These are phyloP conservation scores for Diaporthe sp. DNA, from an alignment of 2,329 filamentous ascomycete species.

Conservation along the genomic window DNA sequence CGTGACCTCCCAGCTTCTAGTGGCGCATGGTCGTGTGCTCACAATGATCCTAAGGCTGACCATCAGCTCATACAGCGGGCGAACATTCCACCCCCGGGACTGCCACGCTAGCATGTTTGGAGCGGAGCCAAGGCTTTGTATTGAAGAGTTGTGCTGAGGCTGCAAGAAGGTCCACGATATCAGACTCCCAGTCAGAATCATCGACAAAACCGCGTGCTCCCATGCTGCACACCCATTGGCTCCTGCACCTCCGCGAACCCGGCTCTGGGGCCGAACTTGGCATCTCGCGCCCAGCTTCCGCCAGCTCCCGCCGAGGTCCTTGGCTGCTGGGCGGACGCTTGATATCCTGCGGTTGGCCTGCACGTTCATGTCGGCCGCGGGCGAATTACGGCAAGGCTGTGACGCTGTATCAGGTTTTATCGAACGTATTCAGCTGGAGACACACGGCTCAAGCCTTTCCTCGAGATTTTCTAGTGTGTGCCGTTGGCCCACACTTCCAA, in stretches of 20 bases:
- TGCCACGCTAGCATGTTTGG: slow-evolving; percentile 46
- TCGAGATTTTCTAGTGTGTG: slow-evolving; percentile 4
- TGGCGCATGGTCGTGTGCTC: background rate
- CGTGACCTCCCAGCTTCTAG: background rate
- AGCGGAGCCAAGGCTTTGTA: slow-evolving; percentile 22
- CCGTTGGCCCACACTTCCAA: slow-evolving; percentile 6
- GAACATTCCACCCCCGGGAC: background rate
- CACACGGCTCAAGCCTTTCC: background rate
- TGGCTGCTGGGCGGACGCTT: slow-evolving; percentile 24
- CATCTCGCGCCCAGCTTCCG: slow-evolving; percentile 20
- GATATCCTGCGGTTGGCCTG: background rate
- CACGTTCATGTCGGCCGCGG: background rate
- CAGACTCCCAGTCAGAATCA: background rate
- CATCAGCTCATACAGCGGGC: background rate
- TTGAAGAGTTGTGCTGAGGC: background rate
- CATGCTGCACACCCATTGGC: background rate
- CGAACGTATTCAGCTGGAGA: background rate
- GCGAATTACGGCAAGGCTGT: slow-evolving; percentile 9
- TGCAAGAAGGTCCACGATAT: background rate
- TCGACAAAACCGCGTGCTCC: background rate
- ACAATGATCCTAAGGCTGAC: background rate
- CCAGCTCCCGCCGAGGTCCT: background rate
- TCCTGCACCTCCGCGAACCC: background rate
- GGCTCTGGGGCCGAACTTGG: slow-evolving; percentile 15
- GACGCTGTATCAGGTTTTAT: background rate